Conservation (phyloP, 2,329 filamentous ascomycete genomes). For the Aureobasidium sp. region DNA sequence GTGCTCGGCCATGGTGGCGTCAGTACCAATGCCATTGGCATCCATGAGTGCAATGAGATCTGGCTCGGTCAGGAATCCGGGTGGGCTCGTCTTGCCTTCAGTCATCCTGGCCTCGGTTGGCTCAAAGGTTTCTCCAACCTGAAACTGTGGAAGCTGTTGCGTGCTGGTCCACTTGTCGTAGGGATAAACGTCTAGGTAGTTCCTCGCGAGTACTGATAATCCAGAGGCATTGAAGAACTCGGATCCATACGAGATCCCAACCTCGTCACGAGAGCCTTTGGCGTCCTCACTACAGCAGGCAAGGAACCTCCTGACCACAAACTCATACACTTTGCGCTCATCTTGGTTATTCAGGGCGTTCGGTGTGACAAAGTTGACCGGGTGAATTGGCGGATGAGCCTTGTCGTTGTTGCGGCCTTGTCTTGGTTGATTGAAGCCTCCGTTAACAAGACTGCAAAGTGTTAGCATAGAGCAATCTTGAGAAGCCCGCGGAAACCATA, state of each 20-base stretch:
- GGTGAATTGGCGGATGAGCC: slow-evolving; percentile 94
- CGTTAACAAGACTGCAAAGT: slow-evolving; percentile 53
- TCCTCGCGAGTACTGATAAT: slow-evolving; percentile 75
- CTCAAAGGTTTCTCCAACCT: slow-evolving; percentile 72
- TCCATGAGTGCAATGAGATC: slow-evolving; percentile 97
- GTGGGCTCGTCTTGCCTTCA: slow-evolving; percentile 82
- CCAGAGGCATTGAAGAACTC: slow-evolving; percentile 79
- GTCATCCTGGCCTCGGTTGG: slow-evolving; percentile 83
- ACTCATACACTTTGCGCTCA: slow-evolving; percentile 81
- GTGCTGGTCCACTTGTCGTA: slow-evolving; percentile 96
- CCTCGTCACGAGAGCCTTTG: slow-evolving; percentile 73
- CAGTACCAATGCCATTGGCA: slow-evolving; percentile 94
- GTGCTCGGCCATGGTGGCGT: slow-evolving; percentile 98
- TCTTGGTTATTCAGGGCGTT: slow-evolving; percentile 53
- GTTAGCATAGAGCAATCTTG: neutral
- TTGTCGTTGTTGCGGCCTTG: slow-evolving; percentile 88
- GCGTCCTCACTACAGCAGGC: slow-evolving; percentile 96
- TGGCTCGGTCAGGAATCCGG: slow-evolving; percentile 84
- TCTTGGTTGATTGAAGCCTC: slow-evolving; percentile 73
- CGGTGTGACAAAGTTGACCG: slow-evolving; percentile 73
- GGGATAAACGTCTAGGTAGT: slow-evolving; percentile 91
- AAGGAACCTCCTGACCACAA: slow-evolving; percentile 83
- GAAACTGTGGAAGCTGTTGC: slow-evolving; percentile 71
- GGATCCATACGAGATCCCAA: slow-evolving; percentile 76
- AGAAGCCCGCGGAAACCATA: neutral